These are phyloP conservation scores for Conticribra guillardii DNA, from an alignment of 108 stramenopile genomes.

Conservation along the genomic window DNA sequence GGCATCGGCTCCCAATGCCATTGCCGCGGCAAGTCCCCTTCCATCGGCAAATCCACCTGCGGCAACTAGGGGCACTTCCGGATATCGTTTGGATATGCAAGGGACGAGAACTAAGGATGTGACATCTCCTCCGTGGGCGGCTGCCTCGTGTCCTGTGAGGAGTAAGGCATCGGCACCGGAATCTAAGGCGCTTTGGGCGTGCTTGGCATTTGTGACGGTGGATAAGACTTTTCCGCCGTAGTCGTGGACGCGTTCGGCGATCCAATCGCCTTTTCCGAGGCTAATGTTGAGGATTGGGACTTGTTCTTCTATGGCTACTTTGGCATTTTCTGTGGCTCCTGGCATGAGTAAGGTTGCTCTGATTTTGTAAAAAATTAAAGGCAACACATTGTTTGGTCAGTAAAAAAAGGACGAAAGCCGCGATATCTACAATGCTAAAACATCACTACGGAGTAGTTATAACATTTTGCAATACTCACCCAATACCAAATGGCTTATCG, in stretches of 20 bases:
- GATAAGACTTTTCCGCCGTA: conserved; percentile 85
- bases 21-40: conserved; percentile 76
- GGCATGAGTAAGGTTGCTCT: conserved; percentile 88
- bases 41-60: conserved; percentile 95
- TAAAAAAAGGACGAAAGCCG: no score
- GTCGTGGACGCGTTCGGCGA: conserved; percentile 66
- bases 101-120: conserved; percentile 81
- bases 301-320: conserved; percentile 83
- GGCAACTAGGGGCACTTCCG: conserved; percentile 82
- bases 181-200: conserved; percentile 69
- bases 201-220: conserved; percentile 83
- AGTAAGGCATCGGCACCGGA: conserved; percentile 86
- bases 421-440: no score
- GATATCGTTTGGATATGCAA: conserved; percentile 69
- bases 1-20: conserved; percentile 87
- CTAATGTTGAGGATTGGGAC: conserved; percentile 87
- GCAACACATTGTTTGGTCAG: no score
- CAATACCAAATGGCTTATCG: conserved; percentile 83
- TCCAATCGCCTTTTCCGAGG: conserved; percentile 89
- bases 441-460: no score
- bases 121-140: conserved; percentile 91
- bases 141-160: conserved; percentile 92
- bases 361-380: background rate
- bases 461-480: conserved; percentile 11
- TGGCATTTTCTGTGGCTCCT: conserved; percentile 82